These are phyloP conservation scores for Limtongia smithiae DNA, from an alignment of 805 yeast species.

Conservation along the genomic window DNA sequence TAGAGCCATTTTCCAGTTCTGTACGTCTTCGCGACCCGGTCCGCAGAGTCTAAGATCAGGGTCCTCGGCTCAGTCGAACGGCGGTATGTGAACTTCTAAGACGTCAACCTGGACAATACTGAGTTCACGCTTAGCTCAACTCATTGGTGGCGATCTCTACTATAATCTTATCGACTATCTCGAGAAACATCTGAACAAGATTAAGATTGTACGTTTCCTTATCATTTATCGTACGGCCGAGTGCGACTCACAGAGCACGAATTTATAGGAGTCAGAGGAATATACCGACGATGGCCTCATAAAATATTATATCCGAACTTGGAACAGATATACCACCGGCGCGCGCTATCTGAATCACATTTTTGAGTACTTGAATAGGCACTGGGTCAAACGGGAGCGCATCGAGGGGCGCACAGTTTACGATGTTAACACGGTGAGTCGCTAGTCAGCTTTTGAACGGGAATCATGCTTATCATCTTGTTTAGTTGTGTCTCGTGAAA, in stretches of 20 bases:
- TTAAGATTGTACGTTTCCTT: constrained; percentile 30
- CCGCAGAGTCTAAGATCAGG: constrained; percentile 27
- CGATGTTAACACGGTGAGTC: constrained; percentile 70
- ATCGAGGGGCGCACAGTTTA: constrained; percentile 88
- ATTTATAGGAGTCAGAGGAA: constrained; percentile 41
- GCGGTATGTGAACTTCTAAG: constrained; percentile 9
- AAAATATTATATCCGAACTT: constrained; percentile 77
- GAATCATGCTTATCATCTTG: neutral
- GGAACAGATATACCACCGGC: constrained; percentile 88
- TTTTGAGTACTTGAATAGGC: constrained; percentile 91
- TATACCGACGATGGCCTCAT: constrained; percentile 64
- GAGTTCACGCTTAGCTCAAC: constrained; percentile 36
- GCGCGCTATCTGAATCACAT: constrained; percentile 90
- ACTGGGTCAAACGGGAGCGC: constrained; percentile 96
- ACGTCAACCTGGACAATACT: neutral
- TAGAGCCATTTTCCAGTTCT: constrained; percentile 30
- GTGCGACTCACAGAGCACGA: neutral
- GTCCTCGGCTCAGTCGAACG: constrained; percentile 25
- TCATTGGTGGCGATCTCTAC: constrained; percentile 90
- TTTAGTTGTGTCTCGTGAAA: constrained; percentile 63
- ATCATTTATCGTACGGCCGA: neutral
- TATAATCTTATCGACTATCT: constrained; percentile 65
- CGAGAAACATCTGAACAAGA: constrained; percentile 44
- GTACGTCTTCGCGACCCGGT: constrained; percentile 28
- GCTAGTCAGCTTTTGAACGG: neutral